Percentiles rank a stretch among this genome's conserved stretches.
phyloP scores from a whole-genome alignment of 169 alveolate species.

The Eimeria maxima region DNA sequence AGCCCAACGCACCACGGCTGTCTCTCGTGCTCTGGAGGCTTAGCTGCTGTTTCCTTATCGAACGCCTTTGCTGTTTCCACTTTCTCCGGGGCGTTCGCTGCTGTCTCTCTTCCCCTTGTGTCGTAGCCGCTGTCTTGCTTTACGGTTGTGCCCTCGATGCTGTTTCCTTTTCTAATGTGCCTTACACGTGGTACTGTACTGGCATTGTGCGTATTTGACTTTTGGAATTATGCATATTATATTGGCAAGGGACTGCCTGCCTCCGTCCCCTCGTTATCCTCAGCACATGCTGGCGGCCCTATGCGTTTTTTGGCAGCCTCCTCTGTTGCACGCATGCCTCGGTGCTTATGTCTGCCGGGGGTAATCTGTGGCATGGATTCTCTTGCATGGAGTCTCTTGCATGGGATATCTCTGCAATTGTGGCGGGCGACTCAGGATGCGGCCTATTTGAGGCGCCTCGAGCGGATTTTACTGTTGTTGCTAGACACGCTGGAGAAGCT shows the following conservation, averaged over 20 bases:
- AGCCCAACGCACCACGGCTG: not conserved
- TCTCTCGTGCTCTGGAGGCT: not conserved
- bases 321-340: not conserved
- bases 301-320: too few species aligned
- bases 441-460: slow-evolving; percentile 60
- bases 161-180: too few species aligned
- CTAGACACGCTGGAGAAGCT: slow-evolving; percentile 92
- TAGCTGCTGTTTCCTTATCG: not conserved
- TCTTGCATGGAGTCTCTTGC: not conserved
- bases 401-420: not conserved
- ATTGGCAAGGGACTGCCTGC: too few species aligned
- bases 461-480: slow-evolving; percentile 83
- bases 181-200: too few species aligned
- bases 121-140: too few species aligned
- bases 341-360: not conserved
- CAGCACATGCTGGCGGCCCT: too few species aligned
- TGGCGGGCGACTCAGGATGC: not conserved
- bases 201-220: too few species aligned
- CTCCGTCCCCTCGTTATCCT: too few species aligned
- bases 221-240: too few species aligned
- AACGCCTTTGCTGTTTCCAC: too few species aligned
- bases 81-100: not conserved
- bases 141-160: too few species aligned
- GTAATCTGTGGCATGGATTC: not conserved
- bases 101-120: not conserved